Evolutionary conservation across 192 early-diverging fungal genomes (phyloP), one percentile per base, ranked within the genome.

Genomic region (Umbelopsis ramanniana): DNA sequence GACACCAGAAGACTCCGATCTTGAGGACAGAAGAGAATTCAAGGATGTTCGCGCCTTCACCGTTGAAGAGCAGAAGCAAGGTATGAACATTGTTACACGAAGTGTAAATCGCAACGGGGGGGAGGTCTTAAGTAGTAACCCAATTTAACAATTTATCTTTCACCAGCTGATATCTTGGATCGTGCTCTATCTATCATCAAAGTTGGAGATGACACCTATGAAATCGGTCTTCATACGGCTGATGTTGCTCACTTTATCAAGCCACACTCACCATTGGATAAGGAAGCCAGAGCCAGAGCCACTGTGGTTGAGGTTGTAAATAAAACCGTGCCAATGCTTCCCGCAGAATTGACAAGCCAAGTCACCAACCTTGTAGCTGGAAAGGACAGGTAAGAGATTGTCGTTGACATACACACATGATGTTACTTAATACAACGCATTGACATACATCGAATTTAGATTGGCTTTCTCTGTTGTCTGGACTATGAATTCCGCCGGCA

Each of bases 321-420:
- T 79, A 93, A 94, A 74, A 85, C 93, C n/a, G 96, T 98, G 66
- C 96, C 97, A 69, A 99, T 99, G 98, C 81, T 99, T n/a, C 98
- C 98, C 7, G 77, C 85, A 52, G 73, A 95, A 37, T 81, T 99
- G 38, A 95, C 94, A 52, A 95, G 95, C 67, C 93, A 97, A 76
- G 82, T 98, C 23, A 98, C 96, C 83, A 98, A 95, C 67, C 88
- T 99, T 63, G 86, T 87, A 24, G 93, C 95, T 23, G 88, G 93
- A 52, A 93, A 95, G 21, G 94, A 98, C 17, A 74, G 71, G 75
- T 76, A 21, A 46, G 21, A n/a, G 29, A 29, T 29, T 2, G 1
- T 29, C 29, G 1, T 29, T 29, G n/a, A n/a, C n/a, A n/a, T n/a
- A n/a, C n/a, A n/a, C 29, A 29, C 29, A 3, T 29, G 29, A 29